Conservation (phyloP, 1,139 yeast species). For the Ogataea hybrid region DNA sequence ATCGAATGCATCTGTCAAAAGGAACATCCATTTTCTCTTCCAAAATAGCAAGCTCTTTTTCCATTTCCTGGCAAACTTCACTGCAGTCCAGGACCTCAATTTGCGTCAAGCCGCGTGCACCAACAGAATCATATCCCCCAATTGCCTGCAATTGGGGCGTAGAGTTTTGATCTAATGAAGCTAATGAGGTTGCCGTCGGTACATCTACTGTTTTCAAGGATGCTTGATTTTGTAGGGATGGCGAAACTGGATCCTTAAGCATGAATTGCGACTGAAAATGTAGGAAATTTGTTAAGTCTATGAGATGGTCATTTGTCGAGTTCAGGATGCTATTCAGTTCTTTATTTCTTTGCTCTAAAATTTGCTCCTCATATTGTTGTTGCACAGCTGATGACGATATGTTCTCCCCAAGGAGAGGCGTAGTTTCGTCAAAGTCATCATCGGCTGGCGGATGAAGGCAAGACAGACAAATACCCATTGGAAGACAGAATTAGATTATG, state of each 20-base stretch:
- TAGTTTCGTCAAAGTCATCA: constrained; percentile 26
- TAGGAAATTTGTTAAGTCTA: constrained; percentile 25
- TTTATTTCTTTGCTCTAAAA: constrained; percentile 28
- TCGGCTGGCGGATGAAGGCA: constrained; percentile 23
- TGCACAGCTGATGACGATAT: constrained; percentile 14
- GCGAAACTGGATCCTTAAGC: constrained; percentile 5
- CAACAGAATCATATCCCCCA: constrained; percentile 8
- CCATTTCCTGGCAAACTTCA: constrained; percentile 9
- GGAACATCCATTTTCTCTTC: constrained; percentile 11
- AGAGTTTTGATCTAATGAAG: constrained; percentile 13
- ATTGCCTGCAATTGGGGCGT: constrained; percentile 11
- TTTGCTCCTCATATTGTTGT: constrained; percentile 25
- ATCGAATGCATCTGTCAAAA: constrained; percentile 9
- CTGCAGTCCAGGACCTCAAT: constrained; percentile 12
- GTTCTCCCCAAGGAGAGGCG: constrained; percentile 27
- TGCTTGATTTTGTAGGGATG: constrained; percentile 1
- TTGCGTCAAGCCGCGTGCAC: constrained; percentile 10
- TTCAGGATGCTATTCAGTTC: constrained; percentile 31
- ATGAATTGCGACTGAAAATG: constrained; percentile 14
- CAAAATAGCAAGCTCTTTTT: constrained; percentile 16
- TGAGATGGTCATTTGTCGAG: constrained; percentile 31
- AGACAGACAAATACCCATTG: constrained; percentile 32
- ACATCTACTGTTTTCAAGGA: constrained; percentile 5
- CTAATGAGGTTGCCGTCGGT: constrained; percentile 8
- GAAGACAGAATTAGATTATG: not conserved